Evolutionary conservation across 164 flowering plant species (phyloP), one percentile per base, ranked within the genome.

Genomic region (Dillenia suffruticosa): DNA sequence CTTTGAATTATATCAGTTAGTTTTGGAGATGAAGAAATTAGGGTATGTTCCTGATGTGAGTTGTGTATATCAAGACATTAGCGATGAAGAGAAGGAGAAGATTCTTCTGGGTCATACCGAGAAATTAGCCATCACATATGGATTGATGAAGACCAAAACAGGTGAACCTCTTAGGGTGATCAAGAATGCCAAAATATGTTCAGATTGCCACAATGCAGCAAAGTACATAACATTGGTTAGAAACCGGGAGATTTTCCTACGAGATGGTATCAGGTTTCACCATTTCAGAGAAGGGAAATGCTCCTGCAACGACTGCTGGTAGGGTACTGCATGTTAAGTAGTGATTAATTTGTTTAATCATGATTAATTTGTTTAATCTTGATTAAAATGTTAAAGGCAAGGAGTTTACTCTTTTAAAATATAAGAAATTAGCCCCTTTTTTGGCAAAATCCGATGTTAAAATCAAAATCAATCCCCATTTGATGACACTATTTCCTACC

Each of bases 51-150:
- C 90, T 15, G 87, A 84, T 70, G 59, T 66, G 10, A 69, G 59
- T 46, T 80, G 83, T 54, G 83, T 83, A 49, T 49, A 70, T 71
- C 80, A 82, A 64, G 72, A 88, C 44, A 58, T 78, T 17, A 75
- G 72, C 9, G 81, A 77, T 0, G 72, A 19, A n/a, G 88, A 83
- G 53, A 82, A 80, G 72, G 78, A 78, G 72, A 78, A 72, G 62
- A 44, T 61, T 44, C 67, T 87, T 66, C 63, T 82, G 44, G 61
- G 78, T 58, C 92, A 87, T 66, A 74, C 84, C 13, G 94, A 87
- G 76, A 88, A 85, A 62, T 47, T 82, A 57, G 94, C 90, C 46
- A 78, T 88, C 44, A 74, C 90, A 9, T 83, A 76, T 60, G 88
- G 85, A 56, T 70, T 87, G 57, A 78, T 87, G 50, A 79, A 70